Percentiles rank a stretch among this genome's conserved stretches.
These are phyloP conservation scores for Alternaria infectoria DNA, from an alignment of 2,329 filamentous ascomycete species.

Conservation along the genomic window DNA sequence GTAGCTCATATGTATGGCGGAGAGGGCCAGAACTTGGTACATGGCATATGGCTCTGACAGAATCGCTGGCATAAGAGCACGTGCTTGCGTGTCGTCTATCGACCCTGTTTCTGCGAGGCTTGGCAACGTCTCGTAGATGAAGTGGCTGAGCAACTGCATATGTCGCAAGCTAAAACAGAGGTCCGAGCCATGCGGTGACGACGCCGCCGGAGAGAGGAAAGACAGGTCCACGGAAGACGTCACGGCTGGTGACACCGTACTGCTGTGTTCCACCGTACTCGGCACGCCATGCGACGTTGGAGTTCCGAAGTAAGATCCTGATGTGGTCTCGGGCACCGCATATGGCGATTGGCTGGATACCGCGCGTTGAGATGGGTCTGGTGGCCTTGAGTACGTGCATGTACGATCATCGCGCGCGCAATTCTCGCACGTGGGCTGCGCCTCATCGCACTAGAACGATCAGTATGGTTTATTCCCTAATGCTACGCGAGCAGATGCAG, in stretches of 20 bases:
- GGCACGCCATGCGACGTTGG: background rate
- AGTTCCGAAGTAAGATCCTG: background rate
- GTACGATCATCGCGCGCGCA: slow-evolving; percentile 16
- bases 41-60: background rate
- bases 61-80: background rate
- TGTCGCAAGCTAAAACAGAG: slow-evolving; percentile 23
- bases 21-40: background rate
- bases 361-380: background rate
- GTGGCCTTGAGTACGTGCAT: slow-evolving; percentile 18
- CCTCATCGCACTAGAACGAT: slow-evolving; percentile 25
- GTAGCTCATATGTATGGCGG: background rate
- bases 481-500: background rate
- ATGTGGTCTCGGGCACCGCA: background rate
- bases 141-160: slow-evolving; percentile 26
- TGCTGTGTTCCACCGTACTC: background rate
- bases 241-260: background rate
- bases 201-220: slow-evolving; percentile 4
- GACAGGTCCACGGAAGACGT: background rate
- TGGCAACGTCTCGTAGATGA: slow-evolving; percentile 20
- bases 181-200: background rate
- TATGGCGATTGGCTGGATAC: background rate
- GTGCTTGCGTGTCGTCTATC: background rate
- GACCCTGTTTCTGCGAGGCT: slow-evolving; percentile 5
- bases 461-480: background rate
- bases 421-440: slow-evolving; percentile 22